Evolutionary conservation across 2,329 filamentous ascomycete species (phyloP), one percentile per base, ranked within the genome.

Genomic region (Endoconidiophora laricicola): DNA sequence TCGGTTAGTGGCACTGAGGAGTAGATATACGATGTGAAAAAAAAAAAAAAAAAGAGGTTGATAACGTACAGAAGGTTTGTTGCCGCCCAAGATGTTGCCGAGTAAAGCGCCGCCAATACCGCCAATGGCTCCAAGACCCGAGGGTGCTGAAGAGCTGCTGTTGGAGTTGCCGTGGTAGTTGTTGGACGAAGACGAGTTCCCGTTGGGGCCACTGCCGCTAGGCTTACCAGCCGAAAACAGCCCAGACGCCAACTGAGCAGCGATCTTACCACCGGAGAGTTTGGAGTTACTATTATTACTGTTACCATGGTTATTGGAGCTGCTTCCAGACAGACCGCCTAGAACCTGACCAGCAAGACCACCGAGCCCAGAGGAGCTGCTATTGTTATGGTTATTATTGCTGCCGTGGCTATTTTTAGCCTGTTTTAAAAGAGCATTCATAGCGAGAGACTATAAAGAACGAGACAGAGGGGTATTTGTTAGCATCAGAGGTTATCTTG

Each of bases 181-280:
- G 44, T 37, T 45, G 16, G 29, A 12, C 24, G 44, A 39, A 16
- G 22, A 23, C 29, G 49, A 14, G 41, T 18, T 18, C 20, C 14
- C 62, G 57, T 50, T 66, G 61, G 16, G 16, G 16, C 16, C 16
- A 18, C 10, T 66, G 60, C 61, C 60, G 43, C 51, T 47, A 4
- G 47, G 43, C 33, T 52, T 52, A 12, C 46, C 46, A 44, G 68
- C 65, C 37, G 70, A 71, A 57, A 79, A 73, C 22, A 78, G 60
- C 56, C 68, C 73, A 26, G 73, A 75, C 1, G 70, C 72, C 50
- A 78, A 63, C 58, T 76, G 67, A 59, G 77, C 66, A 60, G 78
- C 66, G 61, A 76, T 64, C 68, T 78, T 70, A 63, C 65, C 60
- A 56, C 57, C 69, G 49, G 62, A 63, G 52, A 64, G 63, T 51